These are phyloP conservation scores for Diaporthe longicolla DNA, from an alignment of 2,329 filamentous ascomycete species.

Conservation along the genomic window DNA sequence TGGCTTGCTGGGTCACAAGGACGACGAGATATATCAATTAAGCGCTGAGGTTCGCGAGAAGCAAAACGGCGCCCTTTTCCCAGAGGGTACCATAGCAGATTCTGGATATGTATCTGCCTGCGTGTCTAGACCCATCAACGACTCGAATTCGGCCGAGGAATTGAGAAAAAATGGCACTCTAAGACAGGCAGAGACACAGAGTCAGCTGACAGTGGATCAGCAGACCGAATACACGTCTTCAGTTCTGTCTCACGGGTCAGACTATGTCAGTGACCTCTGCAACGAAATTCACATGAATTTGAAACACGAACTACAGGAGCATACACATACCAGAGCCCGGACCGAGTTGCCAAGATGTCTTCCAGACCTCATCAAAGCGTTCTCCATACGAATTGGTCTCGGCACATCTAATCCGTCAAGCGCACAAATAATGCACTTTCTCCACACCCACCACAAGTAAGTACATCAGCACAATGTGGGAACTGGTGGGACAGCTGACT, in stretches of 20 bases:
- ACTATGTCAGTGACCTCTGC: neutral
- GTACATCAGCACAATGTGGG: neutral
- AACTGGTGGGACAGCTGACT: neutral
- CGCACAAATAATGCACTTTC: neutral
- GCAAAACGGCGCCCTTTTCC: neutral
- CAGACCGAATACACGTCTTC: neutral
- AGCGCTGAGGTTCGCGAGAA: neutral
- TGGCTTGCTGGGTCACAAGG: too few species aligned
- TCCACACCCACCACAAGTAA: neutral
- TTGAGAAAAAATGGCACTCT: neutral
- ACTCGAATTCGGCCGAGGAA: neutral
- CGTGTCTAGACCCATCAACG: neutral
- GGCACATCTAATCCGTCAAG: neutral
- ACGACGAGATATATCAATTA: too few species aligned
- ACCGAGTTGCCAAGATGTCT: neutral
- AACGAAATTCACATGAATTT: neutral
- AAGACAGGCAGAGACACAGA: neutral
- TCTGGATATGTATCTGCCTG: neutral
- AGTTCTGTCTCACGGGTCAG: neutral
- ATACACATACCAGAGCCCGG: neutral
- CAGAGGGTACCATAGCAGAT: neutral
- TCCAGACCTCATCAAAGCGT: neutral
- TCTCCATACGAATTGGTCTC: slow-evolving; percentile 1
- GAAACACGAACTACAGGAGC: neutral
- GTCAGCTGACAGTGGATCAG: neutral